Conservation (phyloP, 208 protist species). For the Leishmania arabica region DNA sequence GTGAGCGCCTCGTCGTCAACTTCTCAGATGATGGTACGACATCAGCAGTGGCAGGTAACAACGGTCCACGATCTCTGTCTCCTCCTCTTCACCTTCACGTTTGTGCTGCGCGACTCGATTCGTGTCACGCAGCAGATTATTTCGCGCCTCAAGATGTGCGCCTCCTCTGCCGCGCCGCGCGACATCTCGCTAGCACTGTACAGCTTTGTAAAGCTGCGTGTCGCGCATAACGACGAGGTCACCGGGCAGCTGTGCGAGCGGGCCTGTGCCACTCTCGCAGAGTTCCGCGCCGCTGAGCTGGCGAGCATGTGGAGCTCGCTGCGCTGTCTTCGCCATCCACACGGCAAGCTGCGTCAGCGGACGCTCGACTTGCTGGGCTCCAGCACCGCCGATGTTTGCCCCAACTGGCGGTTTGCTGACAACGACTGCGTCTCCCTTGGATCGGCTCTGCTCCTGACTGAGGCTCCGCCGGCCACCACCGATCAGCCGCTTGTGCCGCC, state of each 20-base stretch:
- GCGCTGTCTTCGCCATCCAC: conserved; percentile 33
- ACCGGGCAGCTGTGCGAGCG: conserved; percentile 71
- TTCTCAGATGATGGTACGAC: conserved; percentile 10
- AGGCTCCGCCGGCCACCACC: background rate
- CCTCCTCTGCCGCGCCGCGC: conserved; percentile 43
- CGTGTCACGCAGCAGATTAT: conserved; percentile 83
- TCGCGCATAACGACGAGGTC: conserved; percentile 52
- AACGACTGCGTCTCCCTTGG: conserved; percentile 31
- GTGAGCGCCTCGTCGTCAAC: background rate
- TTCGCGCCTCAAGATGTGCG: conserved; percentile 72
- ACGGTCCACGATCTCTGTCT: conserved; percentile 77
- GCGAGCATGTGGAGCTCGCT: conserved; percentile 77
- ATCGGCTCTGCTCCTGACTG: conserved; percentile 29
- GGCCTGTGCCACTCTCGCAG: conserved; percentile 43
- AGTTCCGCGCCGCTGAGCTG: conserved; percentile 70
- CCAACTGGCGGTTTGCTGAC: conserved; percentile 29
- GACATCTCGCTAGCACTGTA: conserved; percentile 80
- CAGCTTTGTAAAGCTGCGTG: conserved; percentile 73
- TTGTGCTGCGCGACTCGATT: conserved; percentile 78
- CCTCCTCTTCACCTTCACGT: conserved; percentile 84
- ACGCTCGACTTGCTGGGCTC: conserved; percentile 21
- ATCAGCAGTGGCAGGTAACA: conserved; percentile 39
- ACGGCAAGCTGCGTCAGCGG: conserved; percentile 16
- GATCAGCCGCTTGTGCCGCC: conserved; percentile 12
- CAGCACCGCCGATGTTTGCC: background rate